Evolutionary conservation across 2,329 filamentous ascomycete species (phyloP).

Genomic region (Penicillium sp.): DNA sequence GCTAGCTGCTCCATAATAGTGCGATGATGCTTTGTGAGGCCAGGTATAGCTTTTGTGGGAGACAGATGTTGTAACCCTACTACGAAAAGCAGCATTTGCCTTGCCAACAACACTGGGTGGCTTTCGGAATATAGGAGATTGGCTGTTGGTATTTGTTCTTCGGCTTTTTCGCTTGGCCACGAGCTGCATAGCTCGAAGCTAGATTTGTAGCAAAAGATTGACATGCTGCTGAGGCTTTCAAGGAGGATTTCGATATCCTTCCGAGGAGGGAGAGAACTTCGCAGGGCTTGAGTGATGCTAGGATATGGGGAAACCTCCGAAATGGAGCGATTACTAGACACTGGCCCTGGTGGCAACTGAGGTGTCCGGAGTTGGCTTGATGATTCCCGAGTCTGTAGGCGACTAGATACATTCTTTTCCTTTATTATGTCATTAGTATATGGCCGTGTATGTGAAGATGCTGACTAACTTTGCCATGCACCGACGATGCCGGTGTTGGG

Average conservation of each 20-base stretch:
- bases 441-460: neutral
- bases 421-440: neutral
- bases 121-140: slow-evolving; percentile 13
- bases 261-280: neutral
- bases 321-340: neutral
- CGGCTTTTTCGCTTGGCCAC: neutral
- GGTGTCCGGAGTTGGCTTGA: neutral
- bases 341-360: neutral
- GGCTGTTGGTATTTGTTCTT: neutral
- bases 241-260: neutral
- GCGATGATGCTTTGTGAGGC: slow-evolving; percentile 30
- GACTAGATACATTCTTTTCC: neutral
- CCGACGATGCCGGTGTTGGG: neutral
- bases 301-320: neutral
- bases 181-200: slow-evolving; percentile 11
- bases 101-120: slow-evolving; percentile 38
- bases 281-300: neutral
- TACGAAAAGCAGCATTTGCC: slow-evolving; percentile 34
- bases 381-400: neutral
- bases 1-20: slow-evolving; percentile 12
- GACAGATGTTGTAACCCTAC: slow-evolving; percentile 29
- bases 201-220: neutral
- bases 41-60: slow-evolving; percentile 5
- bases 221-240: neutral
- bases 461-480: neutral